phyloP scores from a whole-genome alignment of 345 rosid genomes.

The Acer campestre region DNA sequence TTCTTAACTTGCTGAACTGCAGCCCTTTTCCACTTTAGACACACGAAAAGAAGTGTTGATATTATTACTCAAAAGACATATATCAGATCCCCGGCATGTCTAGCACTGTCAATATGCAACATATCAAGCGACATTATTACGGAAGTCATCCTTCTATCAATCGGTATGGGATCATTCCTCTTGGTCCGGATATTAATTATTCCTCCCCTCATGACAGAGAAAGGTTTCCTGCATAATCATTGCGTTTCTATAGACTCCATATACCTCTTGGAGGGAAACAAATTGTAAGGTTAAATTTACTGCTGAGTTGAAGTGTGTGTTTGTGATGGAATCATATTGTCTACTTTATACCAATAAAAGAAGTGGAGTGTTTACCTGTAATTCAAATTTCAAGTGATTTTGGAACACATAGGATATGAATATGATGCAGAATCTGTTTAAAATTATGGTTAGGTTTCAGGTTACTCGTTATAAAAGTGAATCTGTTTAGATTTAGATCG shows the following conservation, averaged over 20 bases:
- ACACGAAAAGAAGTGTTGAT: not conserved
- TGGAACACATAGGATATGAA: too few relatives aligned
- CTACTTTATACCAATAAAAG: not conserved
- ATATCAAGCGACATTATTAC: conserved; percentile 73
- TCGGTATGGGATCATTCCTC: conserved; percentile 65
- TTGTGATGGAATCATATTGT: not conserved
- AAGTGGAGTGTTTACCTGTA: not conserved
- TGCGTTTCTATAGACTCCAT: not conserved
- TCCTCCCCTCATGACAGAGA: conserved; percentile 59
- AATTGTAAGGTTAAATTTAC: not conserved
- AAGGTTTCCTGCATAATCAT: conserved; percentile 37
- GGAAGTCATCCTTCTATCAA: conserved; percentile 79
- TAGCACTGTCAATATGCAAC: conserved; percentile 63
- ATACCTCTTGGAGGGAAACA: not conserved
- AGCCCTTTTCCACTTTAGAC: not conserved
- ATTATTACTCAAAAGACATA: conserved; percentile 61
- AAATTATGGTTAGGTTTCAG: too few relatives aligned
- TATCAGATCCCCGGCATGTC: conserved; percentile 63
- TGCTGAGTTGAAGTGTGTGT: not conserved
- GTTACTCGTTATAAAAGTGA: too few relatives aligned
- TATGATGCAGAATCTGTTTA: too few relatives aligned
- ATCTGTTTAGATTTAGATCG: too few relatives aligned
- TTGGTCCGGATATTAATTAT: conserved; percentile 65
- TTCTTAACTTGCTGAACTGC: not conserved
- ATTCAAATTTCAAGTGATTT: not conserved